Base-by-base conservation (phyloP, 2,329 filamentous ascomycete species). In the Pestalotiopsis sp. region DNA sequence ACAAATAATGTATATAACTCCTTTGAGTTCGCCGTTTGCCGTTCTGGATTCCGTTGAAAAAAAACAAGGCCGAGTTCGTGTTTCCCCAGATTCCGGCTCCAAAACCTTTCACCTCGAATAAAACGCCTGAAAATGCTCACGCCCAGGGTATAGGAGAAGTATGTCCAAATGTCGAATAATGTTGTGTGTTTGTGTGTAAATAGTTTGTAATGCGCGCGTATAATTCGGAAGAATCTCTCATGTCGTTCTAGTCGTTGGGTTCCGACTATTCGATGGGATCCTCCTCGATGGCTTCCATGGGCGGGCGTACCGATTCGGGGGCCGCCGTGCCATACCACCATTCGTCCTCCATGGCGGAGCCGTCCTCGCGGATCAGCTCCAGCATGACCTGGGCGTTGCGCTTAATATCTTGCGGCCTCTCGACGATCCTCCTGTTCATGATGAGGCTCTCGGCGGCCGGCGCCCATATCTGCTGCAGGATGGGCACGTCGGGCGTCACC, bases 321-420 rank as follows among this genome's bases (percentile, higher is more conserved):
- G 83, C 82, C 40, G 78, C 79, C 64, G 82, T 82, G 59, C 87
- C 86, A 71, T 89, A 89, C 80, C 85, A 84, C 87, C 88, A 91
- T 71, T 89, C 85, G 69, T 91, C 88, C 74, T 89, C 84, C 66
- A 88, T 85, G 22, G 84, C 84, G 22, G 85, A 78, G 20, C 86
- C 87, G 66, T 89, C 86, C 68, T 90, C 88, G 62, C 85, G 83
- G 70, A 91, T 90, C n/a, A 91, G 79, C 68, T 90, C 87, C 66
- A 90, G 78, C 78, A 91, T 84, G 26, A 91, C 85, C 70, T 88
- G 84, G 13, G 85, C 86, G 67, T 90, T 90, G 55, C 88, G 84
- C 74, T 88, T 89, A 71, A 91, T 91, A 69, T 90, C 86, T 68
- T 86, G 81, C 0, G 87, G 79, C 24, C 85, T 81, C 68, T 84